Evolutionary conservation across 2,329 filamentous ascomycete genomes (phyloP).

Genomic region (Intubia oerlemansii): DNA sequence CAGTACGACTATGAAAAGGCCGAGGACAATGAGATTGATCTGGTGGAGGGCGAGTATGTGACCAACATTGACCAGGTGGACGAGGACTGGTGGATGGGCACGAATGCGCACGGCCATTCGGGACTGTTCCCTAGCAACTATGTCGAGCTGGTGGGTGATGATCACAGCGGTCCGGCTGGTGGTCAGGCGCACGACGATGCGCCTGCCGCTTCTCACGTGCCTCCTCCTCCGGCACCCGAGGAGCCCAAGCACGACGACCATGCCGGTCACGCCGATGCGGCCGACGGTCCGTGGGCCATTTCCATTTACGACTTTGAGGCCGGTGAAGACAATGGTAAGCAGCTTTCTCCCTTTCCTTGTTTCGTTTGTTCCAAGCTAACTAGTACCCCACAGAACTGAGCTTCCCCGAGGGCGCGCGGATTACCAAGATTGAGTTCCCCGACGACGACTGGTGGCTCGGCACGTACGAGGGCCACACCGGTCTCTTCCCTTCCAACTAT

Average conservation of each 20-base stretch:
- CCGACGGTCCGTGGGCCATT: slow-evolving; percentile 44
- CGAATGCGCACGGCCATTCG: slow-evolving; percentile 62
- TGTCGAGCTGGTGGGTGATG: slow-evolving; percentile 60
- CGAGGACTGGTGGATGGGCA: slow-evolving; percentile 97
- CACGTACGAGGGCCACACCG: slow-evolving; percentile 54
- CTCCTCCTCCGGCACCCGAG: slow-evolving; percentile 16
- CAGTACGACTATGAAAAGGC: slow-evolving; percentile 96
- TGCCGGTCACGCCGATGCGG: not conserved
- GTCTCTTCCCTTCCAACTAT: slow-evolving; percentile 66
- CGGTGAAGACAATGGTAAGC: slow-evolving; percentile 80
- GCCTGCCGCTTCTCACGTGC: slow-evolving; percentile 7
- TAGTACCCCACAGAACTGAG: slow-evolving; percentile 34
- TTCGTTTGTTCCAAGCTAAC: slow-evolving; percentile 7
- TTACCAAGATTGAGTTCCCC: slow-evolving; percentile 76
- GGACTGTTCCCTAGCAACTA: slow-evolving; percentile 97
- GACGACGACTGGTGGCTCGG: slow-evolving; percentile 99
- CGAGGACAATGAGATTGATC: slow-evolving; percentile 88
- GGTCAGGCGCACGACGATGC: slow-evolving; percentile 12
- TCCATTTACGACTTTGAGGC: slow-evolving; percentile 94
- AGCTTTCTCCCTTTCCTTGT: too few relatives aligned
- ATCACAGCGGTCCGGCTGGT: slow-evolving; percentile 13
- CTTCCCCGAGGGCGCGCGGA: slow-evolving; percentile 75
- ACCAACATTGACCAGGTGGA: slow-evolving; percentile 94
- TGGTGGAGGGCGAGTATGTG: slow-evolving; percentile 72
- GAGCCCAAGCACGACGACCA: slow-evolving; percentile 17